Evolutionary conservation across 2,329 filamentous ascomycete genomes (phyloP), one percentile per base, ranked within the genome.

Genomic region (Tolypocladium ophioglossoides): DNA sequence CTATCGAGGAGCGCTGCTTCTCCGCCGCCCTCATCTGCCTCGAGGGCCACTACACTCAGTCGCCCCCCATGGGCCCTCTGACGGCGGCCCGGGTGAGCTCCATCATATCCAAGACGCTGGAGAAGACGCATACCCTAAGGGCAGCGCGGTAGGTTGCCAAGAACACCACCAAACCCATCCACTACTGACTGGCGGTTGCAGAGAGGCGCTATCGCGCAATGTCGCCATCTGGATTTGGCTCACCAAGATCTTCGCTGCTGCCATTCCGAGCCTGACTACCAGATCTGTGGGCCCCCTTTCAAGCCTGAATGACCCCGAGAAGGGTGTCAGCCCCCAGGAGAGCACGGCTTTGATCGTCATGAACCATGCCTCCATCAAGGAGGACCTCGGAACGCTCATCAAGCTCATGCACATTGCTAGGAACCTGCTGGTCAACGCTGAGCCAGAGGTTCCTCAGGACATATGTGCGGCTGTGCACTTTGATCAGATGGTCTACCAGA

Each of bases 321-420:
- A 77, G 59, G 76, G 78, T 35, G 75, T 80, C 53, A 81, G 77
- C n/a, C 76, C 80, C 2, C 78, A 81, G 38, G 82, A 86, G 66
- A 83, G 80, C 65, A 83, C 81, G 1, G 74, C 77, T 18, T 70
- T 85, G 39, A 84, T 86, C 56, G 75, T 84, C 38, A 80, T 80
- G 68, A 83, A 86, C 64, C 81, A 84, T 62, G 74, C 72, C 7
- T 72, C 74, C 30, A 74, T 86, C 55, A 82, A 83, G 62, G 80
- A 84, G 56, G 82, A 85, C 55, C 68, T 86, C 54, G 78, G 80
- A 52, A 78, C 82, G 55, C 72, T 86, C 52, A 85, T 84, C 71
- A 85, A 84, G 69, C 71, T 86, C 55, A 81, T 86, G 78, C 80
- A 85, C 57, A 83, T 86, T 62, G 80, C 82, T 1, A 72, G 83